A percentile compares a stretch with the other conserved stretches of the same genome.
Conservation (phyloP, 2,329 filamentous ascomycete species). For the Phaeosphaeriaceae sp. region DNA sequence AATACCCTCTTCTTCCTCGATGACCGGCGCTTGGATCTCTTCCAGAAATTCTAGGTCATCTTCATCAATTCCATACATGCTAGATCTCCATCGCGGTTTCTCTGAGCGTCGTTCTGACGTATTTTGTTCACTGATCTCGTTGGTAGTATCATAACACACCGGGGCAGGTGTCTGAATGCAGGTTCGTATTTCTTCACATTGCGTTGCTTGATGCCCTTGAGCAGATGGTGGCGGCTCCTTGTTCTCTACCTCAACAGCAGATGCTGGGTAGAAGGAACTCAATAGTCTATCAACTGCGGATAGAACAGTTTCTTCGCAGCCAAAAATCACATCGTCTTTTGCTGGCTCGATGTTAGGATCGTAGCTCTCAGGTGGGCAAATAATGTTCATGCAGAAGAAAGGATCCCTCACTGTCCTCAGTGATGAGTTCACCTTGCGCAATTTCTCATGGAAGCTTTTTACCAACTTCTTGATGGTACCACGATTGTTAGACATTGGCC, state of each 20-base stretch:
- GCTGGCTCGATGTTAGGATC: constrained; percentile 74
- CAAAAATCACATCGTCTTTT: constrained; percentile 75
- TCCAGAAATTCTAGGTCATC: constrained; percentile 40
- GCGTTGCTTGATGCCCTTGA: not conserved
- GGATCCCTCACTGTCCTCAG: constrained; percentile 54
- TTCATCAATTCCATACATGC: constrained; percentile 49
- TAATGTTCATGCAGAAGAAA: constrained; percentile 70
- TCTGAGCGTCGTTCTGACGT: not conserved
- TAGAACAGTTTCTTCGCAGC: constrained; percentile 59
- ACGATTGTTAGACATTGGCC: constrained; percentile 64
- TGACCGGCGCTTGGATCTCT: constrained; percentile 14
- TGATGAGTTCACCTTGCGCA: constrained; percentile 44
- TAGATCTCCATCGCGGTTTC: constrained; percentile 40
- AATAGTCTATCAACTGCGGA: constrained; percentile 55
- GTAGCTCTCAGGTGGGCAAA: constrained; percentile 67
- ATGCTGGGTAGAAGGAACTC: constrained; percentile 41
- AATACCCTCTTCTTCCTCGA: constrained; percentile 35
- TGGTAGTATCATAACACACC: not conserved
- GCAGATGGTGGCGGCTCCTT: constrained; percentile 3
- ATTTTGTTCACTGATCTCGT: not conserved
- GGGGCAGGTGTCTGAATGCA: not conserved
- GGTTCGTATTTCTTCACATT: not conserved
- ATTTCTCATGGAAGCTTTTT: constrained; percentile 58
- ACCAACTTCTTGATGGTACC: constrained; percentile 67
- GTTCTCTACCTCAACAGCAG: constrained; percentile 7